Base-by-base conservation (phyloP, 306 rosid species). In the Citrullus colocynthis region DNA sequence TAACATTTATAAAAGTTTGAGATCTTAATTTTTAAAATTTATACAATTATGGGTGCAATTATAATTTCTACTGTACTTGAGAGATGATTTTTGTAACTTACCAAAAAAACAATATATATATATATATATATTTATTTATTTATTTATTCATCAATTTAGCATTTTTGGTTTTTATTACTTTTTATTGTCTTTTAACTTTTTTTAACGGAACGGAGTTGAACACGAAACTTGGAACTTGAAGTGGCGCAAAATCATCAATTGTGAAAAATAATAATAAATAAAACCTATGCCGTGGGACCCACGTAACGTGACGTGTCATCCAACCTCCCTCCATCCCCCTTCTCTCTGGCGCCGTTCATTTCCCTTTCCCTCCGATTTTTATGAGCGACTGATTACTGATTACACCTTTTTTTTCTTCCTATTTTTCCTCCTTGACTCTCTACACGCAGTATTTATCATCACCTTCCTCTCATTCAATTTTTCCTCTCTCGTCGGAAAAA, bases 341-440 rank as follows among this genome's bases (percentile, higher is more conserved):
- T 41, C 54, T 67, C 74, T 67, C 54, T 6, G 54, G 54, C 75
- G 57, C 57, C 75, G 75, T 42, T 69, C 75, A 45, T 70, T 45
- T 70, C 20, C 20, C 17, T 44, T 13, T 44, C 75, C 0, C 21
- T 20, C 37, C 75, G 52, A 67, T 67, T 67, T 67, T 14, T 41
- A 48, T 67, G 17, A 41, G 14, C 21, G 34, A 42, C 34, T 14
- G 39, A 70, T 2, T 69, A 12, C 15, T 2, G 7, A 2, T 24
- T 8, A 70, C 75, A 52, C 7, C 6, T 45, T 44, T 24, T 0
- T 24, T 60, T 13, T 4, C 32, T 51, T 15, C 15, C 4, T 1
- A 20, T 59, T 59, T 24, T 24, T 4, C 15, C 20, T 11, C 17
- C 36, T 48, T 42, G 6, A 20, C 39, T 77, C 44, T 7, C 41